Base-by-base conservation (phyloP, 1,284 basidiomycete species). In the Hymenochaete sp. region DNA sequence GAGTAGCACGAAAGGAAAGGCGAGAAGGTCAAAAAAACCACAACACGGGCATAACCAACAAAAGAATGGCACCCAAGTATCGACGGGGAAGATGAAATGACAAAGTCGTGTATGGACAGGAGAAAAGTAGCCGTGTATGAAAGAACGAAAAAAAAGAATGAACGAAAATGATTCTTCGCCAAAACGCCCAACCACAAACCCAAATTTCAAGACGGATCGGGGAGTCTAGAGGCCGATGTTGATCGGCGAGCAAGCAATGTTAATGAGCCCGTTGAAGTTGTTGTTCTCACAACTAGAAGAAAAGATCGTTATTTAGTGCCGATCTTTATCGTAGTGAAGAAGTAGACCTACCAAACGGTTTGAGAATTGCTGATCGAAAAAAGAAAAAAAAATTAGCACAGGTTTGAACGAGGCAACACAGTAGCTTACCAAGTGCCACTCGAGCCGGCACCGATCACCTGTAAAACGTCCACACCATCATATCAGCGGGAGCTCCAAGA, bases 171-270 rank as follows among this genome's bases (percentile, higher is more conserved):
- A n/a, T n/a, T n/a, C n/a, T n/a, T n/a, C n/a, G n/a, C n/a, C n/a
- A n/a, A n/a, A n/a, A n/a, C n/a, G n/a, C n/a, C n/a, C n/a, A n/a
- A n/a, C n/a, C n/a, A n/a, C n/a, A n/a, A n/a, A n/a, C n/a, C n/a
- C n/a, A n/a, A n/a, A n/a, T n/a, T n/a, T n/a, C n/a, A n/a, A n/a
- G n/a, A n/a, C n/a, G n/a, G n/a, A n/a, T n/a, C n/a, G n/a, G n/a
- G n/a, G n/a, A n/a, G n/a, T n/a, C n/a, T 18, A 16, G 11, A 45
- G 26, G 29, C 7, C 14, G 37, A 51, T 18, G 40, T 46, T 52
- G 26, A 53, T 51, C 18, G 51, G 46, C 19, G 46, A 35, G 42
- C 53, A 54, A 24, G 49, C 53, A 45, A 53, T 51, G 28, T 50
- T 49, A 22, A 54, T 38, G 25, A 54, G 29, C 6, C 53, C 53